phyloP scores from a whole-genome alignment of 495 filamentous ascomycete genomes.

The Physcia stellaris region DNA sequence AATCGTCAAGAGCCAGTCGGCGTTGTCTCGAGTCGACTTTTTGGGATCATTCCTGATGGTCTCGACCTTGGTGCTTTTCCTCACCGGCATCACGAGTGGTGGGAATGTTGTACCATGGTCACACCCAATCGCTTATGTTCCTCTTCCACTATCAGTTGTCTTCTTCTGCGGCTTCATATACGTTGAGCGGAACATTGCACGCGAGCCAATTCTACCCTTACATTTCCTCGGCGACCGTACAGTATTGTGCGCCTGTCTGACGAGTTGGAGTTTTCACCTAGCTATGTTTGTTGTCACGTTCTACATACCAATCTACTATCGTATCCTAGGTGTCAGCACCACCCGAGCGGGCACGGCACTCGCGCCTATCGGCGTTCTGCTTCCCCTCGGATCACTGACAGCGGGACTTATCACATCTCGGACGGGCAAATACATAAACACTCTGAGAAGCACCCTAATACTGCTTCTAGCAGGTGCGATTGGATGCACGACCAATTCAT shows the following conservation, averaged over 20 bases:
- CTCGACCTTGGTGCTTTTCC: slow-evolving; percentile 53
- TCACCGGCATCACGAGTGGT: slow-evolving; percentile 72
- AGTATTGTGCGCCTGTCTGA: slow-evolving; percentile 57
- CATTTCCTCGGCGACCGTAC: slow-evolving; percentile 61
- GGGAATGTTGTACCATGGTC: slow-evolving; percentile 78
- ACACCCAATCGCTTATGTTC: slow-evolving; percentile 58
- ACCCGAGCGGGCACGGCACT: slow-evolving; percentile 58
- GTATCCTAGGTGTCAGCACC: slow-evolving; percentile 55
- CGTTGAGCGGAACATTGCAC: slow-evolving; percentile 49
- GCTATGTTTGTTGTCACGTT: slow-evolving; percentile 43
- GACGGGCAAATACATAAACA: slow-evolving; percentile 54
- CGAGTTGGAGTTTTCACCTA: slow-evolving; percentile 54
- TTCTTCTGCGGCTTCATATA: slow-evolving; percentile 44
- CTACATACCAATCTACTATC: slow-evolving; percentile 73
- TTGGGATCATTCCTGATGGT: slow-evolving; percentile 57
- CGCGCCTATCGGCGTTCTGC: slow-evolving; percentile 51
- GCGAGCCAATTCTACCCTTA: slow-evolving; percentile 74
- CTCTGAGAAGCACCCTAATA: slow-evolving; percentile 39
- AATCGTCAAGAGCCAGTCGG: background rate
- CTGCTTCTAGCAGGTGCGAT: slow-evolving; percentile 37
- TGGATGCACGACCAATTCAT: slow-evolving; percentile 30
- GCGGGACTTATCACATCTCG: slow-evolving; percentile 60
- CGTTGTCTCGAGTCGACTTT: slow-evolving; percentile 64
- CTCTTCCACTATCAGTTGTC: slow-evolving; percentile 50
- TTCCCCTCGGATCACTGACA: slow-evolving; percentile 56